Percentiles rank a stretch among this genome's conserved stretches.
These are phyloP conservation scores for Tolypocladium tundrense DNA, from an alignment of 2,329 filamentous ascomycete species.

Conservation along the genomic window DNA sequence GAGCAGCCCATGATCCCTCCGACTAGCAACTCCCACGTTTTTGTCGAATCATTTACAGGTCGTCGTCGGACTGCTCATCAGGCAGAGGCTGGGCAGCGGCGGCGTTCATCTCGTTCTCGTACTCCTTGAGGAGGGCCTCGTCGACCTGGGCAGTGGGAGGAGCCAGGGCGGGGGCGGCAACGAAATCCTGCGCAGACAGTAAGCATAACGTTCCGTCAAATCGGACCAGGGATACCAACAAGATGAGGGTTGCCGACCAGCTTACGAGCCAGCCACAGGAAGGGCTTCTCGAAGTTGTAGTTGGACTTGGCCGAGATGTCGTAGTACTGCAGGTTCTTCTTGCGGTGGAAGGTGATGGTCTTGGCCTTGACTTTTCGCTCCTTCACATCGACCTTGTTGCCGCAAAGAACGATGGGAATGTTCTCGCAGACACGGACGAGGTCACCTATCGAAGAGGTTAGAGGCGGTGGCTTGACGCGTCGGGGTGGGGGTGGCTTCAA, in stretches of 20 bases:
- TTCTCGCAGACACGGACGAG: constrained; percentile 98
- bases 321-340: constrained; percentile 99
- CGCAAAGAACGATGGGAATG: constrained; percentile 94
- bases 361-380: constrained; percentile 99
- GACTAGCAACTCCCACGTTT: constrained; percentile 5
- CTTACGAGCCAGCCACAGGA: constrained; percentile 98
- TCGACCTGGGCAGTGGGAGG: constrained; percentile 89
- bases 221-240: constrained; percentile 5
- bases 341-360: constrained; percentile 99
- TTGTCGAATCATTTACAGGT: constrained; percentile 37
- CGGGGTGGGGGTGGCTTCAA: neutral
- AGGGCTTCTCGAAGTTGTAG: constrained; percentile 99
- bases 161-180: constrained; percentile 87
- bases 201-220: neutral
- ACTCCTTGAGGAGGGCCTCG: constrained; percentile 67
- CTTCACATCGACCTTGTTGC: constrained; percentile 99
- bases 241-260: constrained; percentile 75
- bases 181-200: constrained; percentile 65
- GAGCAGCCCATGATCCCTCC: constrained; percentile 14
- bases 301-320: constrained; percentile 99
- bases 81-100: constrained; percentile 80
- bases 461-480: neutral
- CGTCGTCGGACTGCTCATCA: constrained; percentile 79
- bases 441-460: constrained; percentile 52
- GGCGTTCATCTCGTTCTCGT: constrained; percentile 78